Percentiles rank a stretch among this genome's conserved stretches.
Conservation (phyloP, 495 filamentous ascomycete species). For the Penicillium silybi region DNA sequence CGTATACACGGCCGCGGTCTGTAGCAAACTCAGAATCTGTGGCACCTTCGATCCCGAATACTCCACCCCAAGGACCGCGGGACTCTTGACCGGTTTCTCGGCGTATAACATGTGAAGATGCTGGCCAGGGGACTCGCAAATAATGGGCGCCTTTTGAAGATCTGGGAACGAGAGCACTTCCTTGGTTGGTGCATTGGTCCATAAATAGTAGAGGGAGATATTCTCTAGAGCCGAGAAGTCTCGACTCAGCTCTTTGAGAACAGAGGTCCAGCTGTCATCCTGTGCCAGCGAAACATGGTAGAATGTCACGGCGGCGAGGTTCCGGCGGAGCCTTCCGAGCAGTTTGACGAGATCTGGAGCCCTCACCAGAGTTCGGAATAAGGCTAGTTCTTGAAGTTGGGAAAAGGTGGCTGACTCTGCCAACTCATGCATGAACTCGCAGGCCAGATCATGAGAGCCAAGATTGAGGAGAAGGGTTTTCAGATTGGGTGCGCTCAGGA, state of each 20-base stretch:
- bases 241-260: constrained; percentile 13
- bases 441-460: constrained; percentile 22
- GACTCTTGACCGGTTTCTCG: constrained; percentile 11
- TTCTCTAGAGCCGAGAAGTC: constrained; percentile 8
- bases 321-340: constrained; percentile 9
- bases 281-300: constrained; percentile 19
- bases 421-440: constrained; percentile 28
- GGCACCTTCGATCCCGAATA: constrained; percentile 24
- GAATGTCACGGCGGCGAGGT: constrained; percentile 13
- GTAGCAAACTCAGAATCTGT: constrained; percentile 16
- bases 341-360: constrained; percentile 16
- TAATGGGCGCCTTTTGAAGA: constrained; percentile 9
- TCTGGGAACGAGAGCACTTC: constrained; percentile 20
- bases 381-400: constrained; percentile 17
- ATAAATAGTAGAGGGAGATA: constrained; percentile 25
- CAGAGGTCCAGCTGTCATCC: constrained; percentile 14
- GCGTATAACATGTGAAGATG: constrained; percentile 19
- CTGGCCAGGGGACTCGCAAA: constrained; percentile 8
- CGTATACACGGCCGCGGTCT: not conserved
- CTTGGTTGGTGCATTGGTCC: constrained; percentile 15
- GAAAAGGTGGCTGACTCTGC: constrained; percentile 18
- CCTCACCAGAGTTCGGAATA: constrained; percentile 19
- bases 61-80: constrained; percentile 19
- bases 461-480: constrained; percentile 20
- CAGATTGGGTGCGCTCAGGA: constrained; percentile 22